Evolutionary conservation across 2,329 filamentous ascomycete genomes (phyloP), one percentile per base, ranked within the genome.

Genomic region (Penicillium sp.): DNA sequence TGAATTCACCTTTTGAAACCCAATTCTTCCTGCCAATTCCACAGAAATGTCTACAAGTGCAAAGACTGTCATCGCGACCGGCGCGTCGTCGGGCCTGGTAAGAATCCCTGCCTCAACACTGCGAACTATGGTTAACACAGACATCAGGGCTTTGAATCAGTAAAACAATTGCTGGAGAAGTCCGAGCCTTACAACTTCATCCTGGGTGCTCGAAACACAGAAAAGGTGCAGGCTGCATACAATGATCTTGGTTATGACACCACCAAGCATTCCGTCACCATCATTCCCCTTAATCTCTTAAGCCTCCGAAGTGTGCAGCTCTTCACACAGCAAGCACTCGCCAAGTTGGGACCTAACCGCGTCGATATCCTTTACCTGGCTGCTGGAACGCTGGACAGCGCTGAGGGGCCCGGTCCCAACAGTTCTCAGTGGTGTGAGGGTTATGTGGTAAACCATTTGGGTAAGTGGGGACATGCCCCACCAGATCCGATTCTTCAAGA

Each of bases 381-480:
- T 26, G 66, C 66, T 4, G 66, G 65, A 23, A 57, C 53, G 5
- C n/a, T 60, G 6, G 57, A 61, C 19, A 47, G 35, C 14, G 65
- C 58, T 3, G 59, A 59, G 9, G 62, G 64, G 3, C 64, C 64
- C 0, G 61, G 64, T 14, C 65, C 66, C 23, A 37, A 64, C 53
- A 65, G 66, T 10, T 68, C 66, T n/a, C 55, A 62, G 33, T 68
- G 66, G 66, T 67, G 65, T 29, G 54, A 59, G 25, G 53, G 59
- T 1, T 67, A 61, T 31, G 45, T 68, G 5, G 65, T 67, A 6
- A 68, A 68, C 48, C 65, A 68, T 48, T 51, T 68, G 3, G 47
- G 66, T 68, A 60, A 50, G 65, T 60, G 11, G 33, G 25, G 35
- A 21, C 3, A 42, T 39, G 16, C 29, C 29, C 23, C 27, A 23